Percentiles rank a stretch among this genome's conserved stretches.
These are phyloP conservation scores for Nannochloropsis gaditana DNA, from an alignment of 108 stramenopile species.

Conservation along the genomic window DNA sequence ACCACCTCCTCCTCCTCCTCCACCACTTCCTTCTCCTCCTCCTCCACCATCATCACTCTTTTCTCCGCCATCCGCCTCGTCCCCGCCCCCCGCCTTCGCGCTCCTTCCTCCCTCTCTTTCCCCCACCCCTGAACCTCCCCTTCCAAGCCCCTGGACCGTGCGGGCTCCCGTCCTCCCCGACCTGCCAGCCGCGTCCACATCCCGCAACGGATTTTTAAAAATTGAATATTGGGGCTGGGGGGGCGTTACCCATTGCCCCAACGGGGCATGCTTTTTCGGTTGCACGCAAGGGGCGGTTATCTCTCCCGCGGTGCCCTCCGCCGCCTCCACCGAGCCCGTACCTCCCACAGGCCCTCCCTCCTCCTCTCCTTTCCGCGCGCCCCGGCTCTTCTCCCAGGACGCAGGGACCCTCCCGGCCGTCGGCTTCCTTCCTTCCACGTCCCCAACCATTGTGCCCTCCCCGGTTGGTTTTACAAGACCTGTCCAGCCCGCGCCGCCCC, in stretches of 20 bases:
- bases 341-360: too few species aligned
- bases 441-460: too few species aligned
- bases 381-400: too few species aligned
- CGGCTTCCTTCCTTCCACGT: too few species aligned
- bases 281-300: too few species aligned
- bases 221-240: slow-evolving; percentile 15
- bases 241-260: neutral
- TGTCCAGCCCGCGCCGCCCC: too few species aligned
- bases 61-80: neutral
- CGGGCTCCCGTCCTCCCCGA: too few species aligned
- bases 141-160: neutral
- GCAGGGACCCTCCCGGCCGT: too few species aligned
- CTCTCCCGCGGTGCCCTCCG: too few species aligned
- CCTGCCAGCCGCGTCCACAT: neutral
- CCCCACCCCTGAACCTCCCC: neutral
- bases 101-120: neutral
- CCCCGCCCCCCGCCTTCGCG: neutral
- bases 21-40: neutral
- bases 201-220: neutral
- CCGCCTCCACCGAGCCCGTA: too few species aligned
- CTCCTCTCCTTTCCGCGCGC: too few species aligned
- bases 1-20: neutral
- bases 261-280: neutral
- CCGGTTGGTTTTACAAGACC: too few species aligned
- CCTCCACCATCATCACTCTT: neutral